Evolutionary conservation across 2,329 filamentous ascomycete species (phyloP).

Genomic region (Colletotrichum paranaense): DNA sequence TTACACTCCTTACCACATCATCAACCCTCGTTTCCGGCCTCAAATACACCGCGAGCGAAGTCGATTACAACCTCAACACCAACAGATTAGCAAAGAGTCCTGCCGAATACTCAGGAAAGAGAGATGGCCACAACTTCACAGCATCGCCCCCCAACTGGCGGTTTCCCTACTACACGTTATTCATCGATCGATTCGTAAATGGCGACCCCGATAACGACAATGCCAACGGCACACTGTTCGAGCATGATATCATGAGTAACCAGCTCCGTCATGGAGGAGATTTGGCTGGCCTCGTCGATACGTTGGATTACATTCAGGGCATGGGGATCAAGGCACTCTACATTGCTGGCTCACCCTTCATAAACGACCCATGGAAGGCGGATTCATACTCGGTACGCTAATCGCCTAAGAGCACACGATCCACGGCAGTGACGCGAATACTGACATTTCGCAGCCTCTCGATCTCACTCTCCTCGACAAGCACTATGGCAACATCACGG

Average conservation of each 20-base stretch:
- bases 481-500: conserved; percentile 69
- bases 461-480: conserved; percentile 73
- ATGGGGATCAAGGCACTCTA: conserved; percentile 74
- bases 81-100: conserved; percentile 67
- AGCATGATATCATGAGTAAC: conserved; percentile 69
- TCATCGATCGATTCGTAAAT: conserved; percentile 73
- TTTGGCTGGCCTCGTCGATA: conserved; percentile 66
- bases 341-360: conserved; percentile 71
- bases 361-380: conserved; percentile 73
- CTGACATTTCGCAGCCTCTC: conserved; percentile 49
- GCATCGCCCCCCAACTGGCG: conserved; percentile 72
- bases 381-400: conserved; percentile 63
- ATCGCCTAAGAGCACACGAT: background rate
- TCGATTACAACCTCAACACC: conserved; percentile 70
- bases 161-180: conserved; percentile 74
- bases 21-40: conserved; percentile 44
- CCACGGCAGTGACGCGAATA: conserved; percentile 38
- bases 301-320: conserved; percentile 72
- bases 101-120: conserved; percentile 67
- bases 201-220: conserved; percentile 74
- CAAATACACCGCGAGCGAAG: conserved; percentile 42
- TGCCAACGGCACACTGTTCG: conserved; percentile 69
- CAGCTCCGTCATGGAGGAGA: conserved; percentile 74
- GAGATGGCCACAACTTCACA: conserved; percentile 63
- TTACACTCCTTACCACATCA: conserved; percentile 33